These are phyloP conservation scores for Anthoceros angustus DNA, from an alignment of 225 moss, liverwort and hornwort species.

Conservation along the genomic window DNA sequence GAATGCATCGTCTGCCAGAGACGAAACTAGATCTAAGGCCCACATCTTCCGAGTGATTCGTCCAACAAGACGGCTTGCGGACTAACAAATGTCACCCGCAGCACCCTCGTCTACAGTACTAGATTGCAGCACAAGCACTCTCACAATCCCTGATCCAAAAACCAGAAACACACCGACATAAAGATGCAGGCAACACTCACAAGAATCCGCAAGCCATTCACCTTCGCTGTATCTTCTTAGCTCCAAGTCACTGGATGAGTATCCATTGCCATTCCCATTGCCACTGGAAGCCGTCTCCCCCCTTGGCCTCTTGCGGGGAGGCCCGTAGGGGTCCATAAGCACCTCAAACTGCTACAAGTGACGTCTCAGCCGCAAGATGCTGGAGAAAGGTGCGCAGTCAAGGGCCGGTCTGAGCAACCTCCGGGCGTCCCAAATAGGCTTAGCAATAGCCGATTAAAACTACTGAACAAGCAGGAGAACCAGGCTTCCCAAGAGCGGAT, in stretches of 20 bases:
- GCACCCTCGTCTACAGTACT: too few species aligned
- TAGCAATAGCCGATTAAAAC: too few species aligned
- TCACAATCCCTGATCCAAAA: neutral
- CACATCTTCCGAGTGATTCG: too few species aligned
- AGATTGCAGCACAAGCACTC: too few species aligned
- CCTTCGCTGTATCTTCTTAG: constrained; percentile 30
- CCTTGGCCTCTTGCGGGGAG: constrained; percentile 92
- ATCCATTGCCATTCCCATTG: constrained; percentile 50
- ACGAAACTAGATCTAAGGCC: constrained; percentile 9
- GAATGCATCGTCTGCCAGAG: neutral
- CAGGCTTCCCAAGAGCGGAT: too few species aligned
- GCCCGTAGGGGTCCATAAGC: constrained; percentile 83
- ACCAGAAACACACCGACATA: neutral
- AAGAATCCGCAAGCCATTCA: constrained; percentile 27
- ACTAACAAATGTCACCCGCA: too few species aligned
- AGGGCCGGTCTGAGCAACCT: too few species aligned
- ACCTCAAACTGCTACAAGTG: neutral
- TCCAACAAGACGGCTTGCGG: too few species aligned
- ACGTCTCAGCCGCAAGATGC: neutral
- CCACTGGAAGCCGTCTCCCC: constrained; percentile 40
- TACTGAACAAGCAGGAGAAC: too few species aligned
- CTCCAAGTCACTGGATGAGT: constrained; percentile 19
- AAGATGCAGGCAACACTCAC: constrained; percentile 20
- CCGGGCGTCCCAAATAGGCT: too few species aligned
- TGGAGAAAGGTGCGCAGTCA: neutral